Conservation (phyloP, 805 yeast genomes). For the Candida piceae region DNA sequence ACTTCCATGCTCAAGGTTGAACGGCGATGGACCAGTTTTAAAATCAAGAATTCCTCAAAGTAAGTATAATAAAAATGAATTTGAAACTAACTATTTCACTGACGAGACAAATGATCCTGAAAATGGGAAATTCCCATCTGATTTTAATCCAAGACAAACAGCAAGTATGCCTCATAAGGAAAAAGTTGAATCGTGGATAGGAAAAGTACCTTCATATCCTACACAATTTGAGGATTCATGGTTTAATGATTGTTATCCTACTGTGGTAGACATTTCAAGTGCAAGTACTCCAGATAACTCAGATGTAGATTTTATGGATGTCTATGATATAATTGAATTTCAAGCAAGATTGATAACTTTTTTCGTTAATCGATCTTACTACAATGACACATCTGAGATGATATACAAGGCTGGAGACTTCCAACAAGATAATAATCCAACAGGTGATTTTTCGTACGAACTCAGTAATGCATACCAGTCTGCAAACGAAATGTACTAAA, state of each 20-base stretch:
- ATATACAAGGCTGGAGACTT: conserved; percentile 18
- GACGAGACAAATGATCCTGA: background rate
- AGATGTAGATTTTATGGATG: conserved; percentile 30
- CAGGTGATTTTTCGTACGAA: conserved; percentile 16
- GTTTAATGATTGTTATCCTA: conserved; percentile 48
- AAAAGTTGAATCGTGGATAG: conserved; percentile 63
- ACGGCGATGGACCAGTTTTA: no score
- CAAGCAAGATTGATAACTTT: conserved; percentile 51
- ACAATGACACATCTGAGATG: conserved; percentile 21
- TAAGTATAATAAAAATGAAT: background rate
- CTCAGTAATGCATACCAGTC: conserved; percentile 15
- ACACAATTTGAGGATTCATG: conserved; percentile 23
- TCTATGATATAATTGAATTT: conserved; percentile 44
- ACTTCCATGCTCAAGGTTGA: no score
- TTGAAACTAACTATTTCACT: background rate
- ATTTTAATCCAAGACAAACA: conserved; percentile 58
- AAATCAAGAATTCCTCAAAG: background rate
- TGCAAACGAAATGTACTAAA: conserved; percentile 15
- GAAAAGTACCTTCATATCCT: conserved; percentile 45
- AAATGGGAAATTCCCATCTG: conserved; percentile 34
- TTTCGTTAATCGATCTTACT: conserved; percentile 37
- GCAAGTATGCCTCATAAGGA: conserved; percentile 62
- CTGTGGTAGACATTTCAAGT: conserved; percentile 31
- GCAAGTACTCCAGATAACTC: conserved; percentile 18
- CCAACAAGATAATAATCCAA: conserved; percentile 12